Conservation (phyloP, 257 asterid species). For the Cruciata laevipes region DNA sequence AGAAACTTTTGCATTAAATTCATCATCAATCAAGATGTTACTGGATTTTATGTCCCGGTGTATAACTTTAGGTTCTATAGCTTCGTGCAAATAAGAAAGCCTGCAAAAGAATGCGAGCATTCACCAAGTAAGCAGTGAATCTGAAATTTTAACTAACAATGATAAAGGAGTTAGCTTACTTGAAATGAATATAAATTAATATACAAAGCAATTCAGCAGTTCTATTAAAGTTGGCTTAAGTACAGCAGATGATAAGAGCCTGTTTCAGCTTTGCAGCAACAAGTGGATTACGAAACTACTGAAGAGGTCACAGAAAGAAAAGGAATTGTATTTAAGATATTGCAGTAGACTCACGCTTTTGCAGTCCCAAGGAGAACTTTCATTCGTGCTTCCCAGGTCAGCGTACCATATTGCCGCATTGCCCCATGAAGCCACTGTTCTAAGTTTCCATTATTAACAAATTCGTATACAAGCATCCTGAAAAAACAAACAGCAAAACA, state of each 20-base stretch:
- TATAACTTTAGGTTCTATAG: slow-evolving; percentile 92
- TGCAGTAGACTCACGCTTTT: slow-evolving; percentile 70
- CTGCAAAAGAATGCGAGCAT: slow-evolving; percentile 36
- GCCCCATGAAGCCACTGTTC: slow-evolving; percentile 99
- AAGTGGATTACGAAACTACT: not conserved
- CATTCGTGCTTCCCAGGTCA: slow-evolving; percentile 95
- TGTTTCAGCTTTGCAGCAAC: not conserved
- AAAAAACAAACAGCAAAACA: slow-evolving; percentile 11
- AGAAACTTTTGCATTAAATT: slow-evolving; percentile 84
- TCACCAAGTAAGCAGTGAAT: not conserved
- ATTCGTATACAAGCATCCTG: slow-evolving; percentile 95
- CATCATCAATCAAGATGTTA: slow-evolving; percentile 77
- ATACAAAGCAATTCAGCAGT: not conserved
- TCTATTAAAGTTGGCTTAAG: not conserved
- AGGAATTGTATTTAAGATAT: slow-evolving; percentile 2
- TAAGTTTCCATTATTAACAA: slow-evolving; percentile 86
- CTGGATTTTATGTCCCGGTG: slow-evolving; percentile 98
- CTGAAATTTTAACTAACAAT: not conserved
- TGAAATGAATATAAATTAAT: not conserved
- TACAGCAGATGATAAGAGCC: not conserved
- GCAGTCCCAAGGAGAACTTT: slow-evolving; percentile 95
- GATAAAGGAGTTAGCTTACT: not conserved
- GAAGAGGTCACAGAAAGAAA: slow-evolving; percentile 7
- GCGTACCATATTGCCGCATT: slow-evolving; percentile 71
- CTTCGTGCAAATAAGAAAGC: slow-evolving; percentile 93